These are phyloP conservation scores for Yamadazyma atmosphaerica DNA, from an alignment of 1,139 yeast genomes.

Conservation along the genomic window DNA sequence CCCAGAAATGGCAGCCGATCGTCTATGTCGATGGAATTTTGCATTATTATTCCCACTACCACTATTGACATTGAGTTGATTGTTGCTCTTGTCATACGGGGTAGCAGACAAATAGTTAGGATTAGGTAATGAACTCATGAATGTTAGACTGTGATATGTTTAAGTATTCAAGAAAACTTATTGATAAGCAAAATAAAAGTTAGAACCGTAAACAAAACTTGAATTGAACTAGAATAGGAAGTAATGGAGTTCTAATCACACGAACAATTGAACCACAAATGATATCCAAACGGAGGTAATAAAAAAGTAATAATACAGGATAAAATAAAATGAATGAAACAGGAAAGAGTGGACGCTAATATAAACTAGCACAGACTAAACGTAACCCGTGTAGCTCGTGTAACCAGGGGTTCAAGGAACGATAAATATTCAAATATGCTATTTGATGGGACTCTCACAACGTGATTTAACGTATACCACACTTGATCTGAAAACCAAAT, in stretches of 20 bases:
- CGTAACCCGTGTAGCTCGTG: too few relatives aligned
- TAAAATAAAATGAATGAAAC: not conserved
- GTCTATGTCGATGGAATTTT: slow-evolving; percentile 61
- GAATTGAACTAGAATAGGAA: not conserved
- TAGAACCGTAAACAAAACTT: not conserved
- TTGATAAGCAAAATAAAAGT: too few relatives aligned
- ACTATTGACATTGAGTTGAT: not conserved
- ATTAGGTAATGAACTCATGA: slow-evolving; percentile 18
- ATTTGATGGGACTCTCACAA: not conserved
- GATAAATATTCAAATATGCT: too few relatives aligned
- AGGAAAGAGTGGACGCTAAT: slow-evolving; percentile 8
- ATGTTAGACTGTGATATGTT: not conserved
- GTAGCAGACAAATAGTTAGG: slow-evolving; percentile 28
- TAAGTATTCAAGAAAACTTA: too few relatives aligned
- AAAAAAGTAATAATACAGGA: slow-evolving; percentile 1
- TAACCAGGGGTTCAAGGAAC: too few relatives aligned
- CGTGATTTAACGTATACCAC: too few relatives aligned
- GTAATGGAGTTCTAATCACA: too few relatives aligned
- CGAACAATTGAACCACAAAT: too few relatives aligned
- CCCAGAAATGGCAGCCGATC: slow-evolving; percentile 75
- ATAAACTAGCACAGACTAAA: slow-evolving; percentile 3
- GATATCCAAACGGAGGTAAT: too few relatives aligned
- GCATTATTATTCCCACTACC: slow-evolving; percentile 11
- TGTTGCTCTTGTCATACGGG: slow-evolving; percentile 1
- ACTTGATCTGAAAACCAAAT: too few relatives aligned